These are phyloP conservation scores for Pulicaria dysenterica DNA, from an alignment of 129 eudicot genomes.

Conservation along the genomic window DNA sequence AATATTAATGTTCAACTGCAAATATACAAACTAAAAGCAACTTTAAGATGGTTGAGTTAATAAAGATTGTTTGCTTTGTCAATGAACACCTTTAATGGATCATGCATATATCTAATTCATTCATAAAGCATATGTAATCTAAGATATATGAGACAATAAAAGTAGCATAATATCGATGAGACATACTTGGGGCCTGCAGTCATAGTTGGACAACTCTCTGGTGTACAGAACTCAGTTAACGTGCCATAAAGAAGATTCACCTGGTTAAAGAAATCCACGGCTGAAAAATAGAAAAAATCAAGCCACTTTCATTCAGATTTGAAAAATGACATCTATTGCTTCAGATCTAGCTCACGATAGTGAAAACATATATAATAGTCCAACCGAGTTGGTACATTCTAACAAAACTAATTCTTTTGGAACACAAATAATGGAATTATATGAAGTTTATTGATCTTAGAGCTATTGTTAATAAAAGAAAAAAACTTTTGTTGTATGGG, in stretches of 20 bases:
- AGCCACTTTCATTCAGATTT: conserved; percentile 23
- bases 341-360: conserved; percentile 5
- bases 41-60: background rate
- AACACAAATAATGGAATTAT: too few species aligned
- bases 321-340: background rate
- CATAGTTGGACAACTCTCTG: conserved; percentile 91
- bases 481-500: too few species aligned
- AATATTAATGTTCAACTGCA: background rate
- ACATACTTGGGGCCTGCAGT: conserved; percentile 95
- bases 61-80: background rate
- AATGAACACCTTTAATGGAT: background rate
- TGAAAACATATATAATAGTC: background rate
- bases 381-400: background rate
- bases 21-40: background rate
- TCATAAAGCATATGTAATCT: background rate
- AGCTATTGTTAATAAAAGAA: too few species aligned
- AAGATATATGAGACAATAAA: background rate
- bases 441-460: too few species aligned
- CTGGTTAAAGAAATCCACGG: conserved; percentile 97
- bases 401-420: too few species aligned
- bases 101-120: background rate
- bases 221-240: conserved; percentile 81
- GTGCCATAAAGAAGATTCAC: conserved; percentile 94
- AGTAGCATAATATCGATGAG: conserved; percentile 14
- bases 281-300: conserved; percentile 56